Evolutionary conservation across 2,329 filamentous ascomycete genomes (phyloP), one percentile per base, ranked within the genome.

Genomic region (Cordyceps farinosa): DNA sequence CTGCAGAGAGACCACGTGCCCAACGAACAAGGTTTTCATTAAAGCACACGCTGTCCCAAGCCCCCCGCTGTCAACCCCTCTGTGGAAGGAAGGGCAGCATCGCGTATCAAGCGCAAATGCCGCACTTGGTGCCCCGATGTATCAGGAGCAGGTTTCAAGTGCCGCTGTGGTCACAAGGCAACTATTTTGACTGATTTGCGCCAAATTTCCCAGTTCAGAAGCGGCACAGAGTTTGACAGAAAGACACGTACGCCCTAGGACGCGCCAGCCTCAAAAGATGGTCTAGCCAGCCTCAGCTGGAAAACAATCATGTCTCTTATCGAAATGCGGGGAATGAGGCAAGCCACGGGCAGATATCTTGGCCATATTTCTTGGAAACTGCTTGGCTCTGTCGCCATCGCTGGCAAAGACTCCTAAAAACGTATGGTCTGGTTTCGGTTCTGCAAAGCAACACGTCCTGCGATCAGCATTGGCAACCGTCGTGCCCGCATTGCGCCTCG

Each of bases 381-480:
- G 50, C 40, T 45, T 54, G 50, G 45, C 55, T 2, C 44, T 52
- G 58, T 48, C 38, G 36, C 58, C 27, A 61, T 53, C 34, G n/a
- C 47, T 44, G 22, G 27, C 6, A 30, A 56, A 7, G 29, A 22
- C 22, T 22, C 22, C 27, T 5, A 44, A 10, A 38, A 38, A 13
- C 22, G 22, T 22, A 22, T 44, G 7, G 38, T 22, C 30, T 10
- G 11, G 36, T 29, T 34, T 48, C 22, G 55, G 11, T 22, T 54
- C 29, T 48, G 55, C 27, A 27, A 9, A 11, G 38, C 53, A 22
- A 32, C 22, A 32, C 30, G 34, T 22, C 2, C 11, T 42, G 15
- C 13, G 56, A 59, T 59, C 56, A 59, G 34, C 56, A 59, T 59
- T 51, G 45, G 45, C 56, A 58, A 38, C 30, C 50, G 30, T 32